Evolutionary conservation across 805 yeast genomes (phyloP).

Genomic region (Candida broadrunensis): DNA sequence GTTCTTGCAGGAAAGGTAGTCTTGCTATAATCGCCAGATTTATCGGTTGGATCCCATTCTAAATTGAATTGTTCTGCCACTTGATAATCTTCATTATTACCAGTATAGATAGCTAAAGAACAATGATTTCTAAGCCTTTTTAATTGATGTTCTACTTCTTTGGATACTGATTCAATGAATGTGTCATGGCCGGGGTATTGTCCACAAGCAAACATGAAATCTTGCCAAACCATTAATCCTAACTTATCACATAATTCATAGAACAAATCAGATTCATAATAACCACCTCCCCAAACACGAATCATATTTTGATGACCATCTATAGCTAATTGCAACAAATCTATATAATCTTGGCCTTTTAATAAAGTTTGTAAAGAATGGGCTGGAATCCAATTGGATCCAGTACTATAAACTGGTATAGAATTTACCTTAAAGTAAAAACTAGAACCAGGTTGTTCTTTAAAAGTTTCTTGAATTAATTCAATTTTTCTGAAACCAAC

Average conservation of each 20-base stretch:
- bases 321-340: constrained; percentile 31
- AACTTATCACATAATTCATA: constrained; percentile 42
- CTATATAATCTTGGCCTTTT: constrained; percentile 30
- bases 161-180: constrained; percentile 30
- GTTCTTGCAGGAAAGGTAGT: constrained; percentile 43
- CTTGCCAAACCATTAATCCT: constrained; percentile 53
- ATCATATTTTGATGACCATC: constrained; percentile 44
- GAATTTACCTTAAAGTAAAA: constrained; percentile 43
- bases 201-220: constrained; percentile 58
- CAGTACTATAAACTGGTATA: constrained; percentile 34
- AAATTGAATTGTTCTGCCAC: constrained; percentile 35
- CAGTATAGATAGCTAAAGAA: constrained; percentile 38
- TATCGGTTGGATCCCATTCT: constrained; percentile 24
- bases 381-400: constrained; percentile 51
- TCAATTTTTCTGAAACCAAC: constrained; percentile 42
- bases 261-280: constrained; percentile 39
- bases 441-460: constrained; percentile 31
- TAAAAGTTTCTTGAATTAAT: constrained; percentile 33
- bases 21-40: constrained; percentile 23
- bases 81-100: constrained; percentile 49
- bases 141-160: constrained; percentile 39
- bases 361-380: constrained; percentile 36
- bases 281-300: constrained; percentile 52
- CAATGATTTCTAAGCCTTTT: constrained; percentile 39
- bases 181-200: constrained; percentile 44